Base-by-base conservation (phyloP, 2,329 filamentous ascomycete genomes). In the Cladophialophora bantiana region DNA sequence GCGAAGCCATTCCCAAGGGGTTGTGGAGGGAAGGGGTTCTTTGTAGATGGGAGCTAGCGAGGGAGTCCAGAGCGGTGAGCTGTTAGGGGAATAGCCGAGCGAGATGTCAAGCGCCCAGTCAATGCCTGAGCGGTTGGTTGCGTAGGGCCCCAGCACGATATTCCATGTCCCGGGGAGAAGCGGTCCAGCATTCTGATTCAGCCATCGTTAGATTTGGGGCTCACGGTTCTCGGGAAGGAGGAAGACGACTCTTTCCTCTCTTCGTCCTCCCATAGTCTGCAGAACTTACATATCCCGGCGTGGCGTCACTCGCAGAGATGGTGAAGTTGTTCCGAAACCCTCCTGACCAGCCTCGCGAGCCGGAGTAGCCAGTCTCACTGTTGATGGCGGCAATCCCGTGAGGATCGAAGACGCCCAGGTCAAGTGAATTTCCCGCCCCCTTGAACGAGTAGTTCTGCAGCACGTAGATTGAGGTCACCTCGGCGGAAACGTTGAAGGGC, bases 321-420 rank as follows among this genome's bases (percentile, higher is more conserved):
- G 70, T 73, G 64, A 73, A 73, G 52, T 73, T 71, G 50, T 70
- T 66, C 26, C 71, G 38, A 32, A 62, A 64, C 15, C 70, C 67
- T 50, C 71, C 69, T 18, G 66, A 69, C 70, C 69, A 72, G 32
- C 69, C 68, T 31, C 71, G 58, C 32, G 65, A 70, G n/a, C 66
- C 68, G 10, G 57, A 60, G 20, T 56, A 67, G 13, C 57, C 64
- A 1, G 58, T 62, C 76, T 82, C 13, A 77, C 74, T 54, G 75
- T 76, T 48, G 7, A 80, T 73, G 3, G 82, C 74, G 26, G 76
- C 73, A 53, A 40, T 9, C 4, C 71, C 70, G 18, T 61, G 70
- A 55, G 73, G 71, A 45, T 73, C 70, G 59, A 68, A 72, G 60
- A 70, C 50, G 26, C 71, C 71, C 15, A 72, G 70, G 42, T 73